Conservation (phyloP, 352 stramenopile species). For the Globisporangium polare region DNA sequence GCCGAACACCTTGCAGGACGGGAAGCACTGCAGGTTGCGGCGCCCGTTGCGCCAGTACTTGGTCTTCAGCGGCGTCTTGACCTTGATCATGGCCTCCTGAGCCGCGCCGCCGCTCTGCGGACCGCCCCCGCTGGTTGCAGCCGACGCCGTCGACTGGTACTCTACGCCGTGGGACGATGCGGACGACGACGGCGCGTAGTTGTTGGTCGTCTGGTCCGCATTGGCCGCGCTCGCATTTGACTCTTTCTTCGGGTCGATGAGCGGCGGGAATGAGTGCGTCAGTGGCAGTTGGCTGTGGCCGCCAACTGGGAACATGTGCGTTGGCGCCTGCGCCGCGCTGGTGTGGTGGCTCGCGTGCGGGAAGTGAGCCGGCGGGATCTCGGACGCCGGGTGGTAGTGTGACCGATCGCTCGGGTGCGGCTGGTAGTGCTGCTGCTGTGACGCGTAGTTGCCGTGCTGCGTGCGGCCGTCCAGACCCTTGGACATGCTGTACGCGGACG, state of each 20-base stretch:
- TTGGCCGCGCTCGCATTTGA: background rate
- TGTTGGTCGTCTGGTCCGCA: constrained; percentile 25
- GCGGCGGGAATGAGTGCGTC: constrained; percentile 52
- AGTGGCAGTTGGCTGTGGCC: constrained; percentile 22
- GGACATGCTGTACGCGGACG: constrained; percentile 7
- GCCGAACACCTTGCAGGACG: constrained; percentile 85
- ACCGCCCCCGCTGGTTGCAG: background rate
- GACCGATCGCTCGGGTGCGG: constrained; percentile 15
- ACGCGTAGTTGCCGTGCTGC: constrained; percentile 17
- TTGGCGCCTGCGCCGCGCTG: constrained; percentile 21
- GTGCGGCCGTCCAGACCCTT: constrained; percentile 7
- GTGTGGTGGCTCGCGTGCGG: constrained; percentile 21
- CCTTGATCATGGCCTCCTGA: constrained; percentile 85
- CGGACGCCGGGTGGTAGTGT: constrained; percentile 19
- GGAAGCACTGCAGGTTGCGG: constrained; percentile 90
- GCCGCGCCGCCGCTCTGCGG: constrained; percentile 22
- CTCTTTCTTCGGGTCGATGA: constrained; percentile 56
- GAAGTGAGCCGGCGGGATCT: constrained; percentile 39
- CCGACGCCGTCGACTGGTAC: constrained; percentile 6
- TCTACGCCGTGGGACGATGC: constrained; percentile 8
- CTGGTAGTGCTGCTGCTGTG: constrained; percentile 17
- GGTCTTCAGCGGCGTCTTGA: constrained; percentile 79
- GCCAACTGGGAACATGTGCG: constrained; percentile 12
- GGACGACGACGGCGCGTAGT: constrained; percentile 16
- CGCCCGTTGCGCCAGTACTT: constrained; percentile 90